phyloP scores from a whole-genome alignment of 2,329 filamentous ascomycete genomes.

The Ceratocystis cacaofunesta region DNA sequence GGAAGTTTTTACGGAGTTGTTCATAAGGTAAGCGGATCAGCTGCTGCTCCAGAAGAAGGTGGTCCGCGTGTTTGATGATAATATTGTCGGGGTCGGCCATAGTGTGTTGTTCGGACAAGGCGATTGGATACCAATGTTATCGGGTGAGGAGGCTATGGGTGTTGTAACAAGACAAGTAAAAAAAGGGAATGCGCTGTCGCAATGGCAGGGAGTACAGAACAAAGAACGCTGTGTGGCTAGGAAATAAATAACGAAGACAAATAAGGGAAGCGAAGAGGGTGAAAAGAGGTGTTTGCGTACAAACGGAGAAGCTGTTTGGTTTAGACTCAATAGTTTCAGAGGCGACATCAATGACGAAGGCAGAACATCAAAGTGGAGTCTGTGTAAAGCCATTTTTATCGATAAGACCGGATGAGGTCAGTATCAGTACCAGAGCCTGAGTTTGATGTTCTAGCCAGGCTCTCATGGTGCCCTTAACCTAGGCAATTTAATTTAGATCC shows the following conservation, averaged over 20 bases:
- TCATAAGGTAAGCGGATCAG: constrained; percentile 87
- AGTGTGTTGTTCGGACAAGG: constrained; percentile 18
- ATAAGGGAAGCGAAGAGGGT: neutral
- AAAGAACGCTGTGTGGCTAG: neutral
- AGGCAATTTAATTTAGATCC: too few relatives aligned
- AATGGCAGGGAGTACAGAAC: neutral
- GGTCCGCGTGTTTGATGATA: constrained; percentile 58
- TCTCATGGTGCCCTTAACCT: neutral
- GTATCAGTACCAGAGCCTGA: neutral
- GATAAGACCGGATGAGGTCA: neutral
- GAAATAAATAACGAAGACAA: neutral
- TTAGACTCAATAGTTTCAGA: neutral
- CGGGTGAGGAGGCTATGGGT: neutral
- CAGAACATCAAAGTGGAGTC: neutral
- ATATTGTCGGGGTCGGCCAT: constrained; percentile 49
- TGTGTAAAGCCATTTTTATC: neutral
- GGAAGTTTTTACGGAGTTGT: constrained; percentile 86
- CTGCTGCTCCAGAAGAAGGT: constrained; percentile 77
- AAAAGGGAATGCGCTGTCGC: neutral
- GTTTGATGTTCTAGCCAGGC: neutral
- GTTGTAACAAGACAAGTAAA: too few relatives aligned
- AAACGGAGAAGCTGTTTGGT: too few relatives aligned
- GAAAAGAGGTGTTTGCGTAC: neutral
- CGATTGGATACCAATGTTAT: neutral
- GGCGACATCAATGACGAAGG: neutral